Base-by-base conservation (phyloP, 2,329 filamentous ascomycete species). In the Capronia americana region DNA sequence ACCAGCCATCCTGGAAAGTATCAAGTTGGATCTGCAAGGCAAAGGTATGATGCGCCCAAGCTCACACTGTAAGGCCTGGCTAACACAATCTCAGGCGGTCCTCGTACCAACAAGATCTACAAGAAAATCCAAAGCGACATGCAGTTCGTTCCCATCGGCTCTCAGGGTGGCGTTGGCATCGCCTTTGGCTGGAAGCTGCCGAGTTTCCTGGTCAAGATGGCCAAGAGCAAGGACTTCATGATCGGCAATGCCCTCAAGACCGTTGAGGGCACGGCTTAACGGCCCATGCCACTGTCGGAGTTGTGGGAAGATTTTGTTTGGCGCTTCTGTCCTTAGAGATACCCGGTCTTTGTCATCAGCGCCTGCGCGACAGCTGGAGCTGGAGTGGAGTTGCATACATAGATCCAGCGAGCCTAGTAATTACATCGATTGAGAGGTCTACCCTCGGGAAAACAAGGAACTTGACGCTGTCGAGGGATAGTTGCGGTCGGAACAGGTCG, bases 71-170 rank as follows among this genome's bases (percentile, higher is more conserved):
- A 24, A n/a, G 12, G 61, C 23, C 2, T 60, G 12, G 56, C 70
- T 72, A 55, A 69, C 53, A 30, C 11, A n/a, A 11, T 11, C 53
- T n/a, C 38, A 61, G 63, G 73, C 2, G 69, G 65, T 11, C 73
- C 74, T 44, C 69, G 75, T 17, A 72, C 67, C 54, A 70, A 73
- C 51, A 76, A 77, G 50, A 61, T 70, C n/a, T 78, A 75, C 69
- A 77, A 77, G 68, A 73, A 72, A 20, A 70, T 74, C 41, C 63
- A 70, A 5, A 73, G 70, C 56, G 75, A 78, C 65, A 75, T 76
- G 32, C 76, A 78, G 53, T 65, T 81, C 11, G 77, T 80, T 8
- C 78, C 80, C 0, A 74, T 80, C 17, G 79, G 79, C 6, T 73
- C 73, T 41, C 72, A 70, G 24, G 75, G 75, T 30, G 79, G 79